phyloP scores from a whole-genome alignment of 805 yeast species.

The Lachancea meyersii region DNA sequence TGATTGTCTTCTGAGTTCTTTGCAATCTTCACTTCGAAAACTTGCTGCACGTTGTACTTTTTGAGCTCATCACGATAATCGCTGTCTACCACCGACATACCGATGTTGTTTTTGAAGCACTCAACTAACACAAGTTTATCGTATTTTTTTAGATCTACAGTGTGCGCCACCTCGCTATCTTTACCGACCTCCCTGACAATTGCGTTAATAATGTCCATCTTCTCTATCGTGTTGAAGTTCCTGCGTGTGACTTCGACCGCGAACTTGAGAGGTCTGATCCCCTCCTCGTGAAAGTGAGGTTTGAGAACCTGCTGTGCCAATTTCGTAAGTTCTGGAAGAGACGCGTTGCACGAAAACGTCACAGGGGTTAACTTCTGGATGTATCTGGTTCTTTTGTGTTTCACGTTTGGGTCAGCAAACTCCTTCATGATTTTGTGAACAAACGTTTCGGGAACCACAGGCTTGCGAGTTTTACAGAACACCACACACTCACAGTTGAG shows the following conservation, averaged over 20 bases:
- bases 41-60: conserved; percentile 77
- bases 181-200: conserved; percentile 69
- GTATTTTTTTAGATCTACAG: conserved; percentile 71
- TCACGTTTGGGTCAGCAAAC: conserved; percentile 39
- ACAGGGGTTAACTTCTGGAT: conserved; percentile 80
- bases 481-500: conserved; percentile 78
- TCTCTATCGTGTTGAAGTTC: conserved; percentile 65
- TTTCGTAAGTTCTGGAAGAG: conserved; percentile 57
- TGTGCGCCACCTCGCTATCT: conserved; percentile 52
- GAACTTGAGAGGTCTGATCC: conserved; percentile 40
- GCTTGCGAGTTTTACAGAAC: conserved; percentile 73
- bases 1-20: background rate
- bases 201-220: conserved; percentile 64
- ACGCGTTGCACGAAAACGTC: conserved; percentile 65
- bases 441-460: conserved; percentile 71
- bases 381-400: conserved; percentile 55
- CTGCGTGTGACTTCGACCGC: conserved; percentile 79
- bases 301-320: conserved; percentile 54
- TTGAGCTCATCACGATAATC: conserved; percentile 47
- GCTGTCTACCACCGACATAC: conserved; percentile 73
- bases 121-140: conserved; percentile 79
- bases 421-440: conserved; percentile 61
- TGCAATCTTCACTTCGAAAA: conserved; percentile 43
- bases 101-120: conserved; percentile 82
- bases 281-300: conserved; percentile 58